Evolutionary conservation across 108 stramenopile species (phyloP), one percentile per base, ranked within the genome.

Genomic region (Nannochloropsis gaditana): DNA sequence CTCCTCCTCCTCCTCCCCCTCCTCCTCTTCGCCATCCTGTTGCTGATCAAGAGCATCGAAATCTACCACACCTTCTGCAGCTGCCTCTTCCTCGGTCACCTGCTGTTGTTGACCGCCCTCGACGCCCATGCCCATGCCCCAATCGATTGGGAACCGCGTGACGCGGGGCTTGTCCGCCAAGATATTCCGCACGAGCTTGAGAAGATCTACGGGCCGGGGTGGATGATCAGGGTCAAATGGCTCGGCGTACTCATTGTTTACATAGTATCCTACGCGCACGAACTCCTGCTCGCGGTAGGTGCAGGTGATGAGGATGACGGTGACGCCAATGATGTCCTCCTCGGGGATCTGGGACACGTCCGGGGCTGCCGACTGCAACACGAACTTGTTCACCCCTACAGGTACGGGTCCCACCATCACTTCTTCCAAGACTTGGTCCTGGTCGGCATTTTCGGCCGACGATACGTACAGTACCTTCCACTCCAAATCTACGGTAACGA

Each of bases 401-500:
- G 97, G 96, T 4, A 99, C 94, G 31, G 99, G 99, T 41, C 99
- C 99, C 5, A 99, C 99, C 87, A 96, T 90, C 44, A 97, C 95
- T 88, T 97, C 95, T 87, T 97, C 96, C 8, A 99, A 90, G 41
- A 94, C 92, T 91, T 98, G 97, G 90, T 99, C 99, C 43, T 91
- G 89, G 11, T 86, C 87, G 8, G 92, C 91, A 84, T 96, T 95
- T 83, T 97, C 95, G 41, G 98, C 97, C 43, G 92, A 93, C 2
- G 98, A 97, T 10, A 99, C 99, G 91, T 99, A 99, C 43, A 96
- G 91, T 9, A 99, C 95, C 91, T 96, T 95, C 99, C 98, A 99
- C 94, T 98, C 93, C 43, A 93, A 59, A 80, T 93, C 92, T 90
- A 90, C 59, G 31, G 42, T 80, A 31, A 31, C 31, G 31, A 31